phyloP scores from a whole-genome alignment of 371 early-diverging fungal genomes.

The Batrachochytrium dendrobatidis region DNA sequence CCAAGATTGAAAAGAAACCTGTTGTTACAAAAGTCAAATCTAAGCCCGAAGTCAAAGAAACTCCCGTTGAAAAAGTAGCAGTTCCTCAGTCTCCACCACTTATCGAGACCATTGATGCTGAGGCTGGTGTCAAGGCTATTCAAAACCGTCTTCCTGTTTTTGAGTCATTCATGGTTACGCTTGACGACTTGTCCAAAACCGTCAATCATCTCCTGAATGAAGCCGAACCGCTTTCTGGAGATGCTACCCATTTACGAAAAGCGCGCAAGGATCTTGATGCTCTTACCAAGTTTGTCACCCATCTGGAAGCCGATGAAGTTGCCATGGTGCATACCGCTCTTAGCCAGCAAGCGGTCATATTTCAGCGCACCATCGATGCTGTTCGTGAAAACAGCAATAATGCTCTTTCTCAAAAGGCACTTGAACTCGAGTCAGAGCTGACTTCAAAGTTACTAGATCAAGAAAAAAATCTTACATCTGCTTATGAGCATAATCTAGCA shows the following conservation, averaged over 20 bases:
- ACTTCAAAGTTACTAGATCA: conserved; percentile 6
- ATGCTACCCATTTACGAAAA: neutral
- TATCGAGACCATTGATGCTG: neutral
- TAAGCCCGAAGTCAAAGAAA: conserved; percentile 3
- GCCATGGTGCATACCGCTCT: conserved; percentile 10
- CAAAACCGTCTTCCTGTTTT: neutral
- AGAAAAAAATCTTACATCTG: conserved; percentile 1
- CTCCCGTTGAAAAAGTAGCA: conserved; percentile 5
- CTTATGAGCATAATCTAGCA: conserved; percentile 12
- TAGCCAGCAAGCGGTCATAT: conserved; percentile 22
- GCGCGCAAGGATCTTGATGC: conserved; percentile 9
- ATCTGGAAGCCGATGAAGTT: conserved; percentile 17
- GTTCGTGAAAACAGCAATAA: conserved; percentile 12
- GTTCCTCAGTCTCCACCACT: conserved; percentile 5
- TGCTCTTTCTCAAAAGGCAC: conserved; percentile 12
- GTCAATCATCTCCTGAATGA: conserved; percentile 2
- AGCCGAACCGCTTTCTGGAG: neutral
- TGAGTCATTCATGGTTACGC: neutral
- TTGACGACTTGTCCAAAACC: neutral
- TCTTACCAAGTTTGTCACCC: conserved; percentile 3
- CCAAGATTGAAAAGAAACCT: conserved; percentile 1
- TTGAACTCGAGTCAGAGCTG: conserved; percentile 11
- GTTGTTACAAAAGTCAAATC: no score
- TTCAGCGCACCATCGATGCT: conserved; percentile 16
- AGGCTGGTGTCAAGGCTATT: neutral